phyloP scores from a whole-genome alignment of 805 yeast genomes.

The Pichia ethanolica region DNA sequence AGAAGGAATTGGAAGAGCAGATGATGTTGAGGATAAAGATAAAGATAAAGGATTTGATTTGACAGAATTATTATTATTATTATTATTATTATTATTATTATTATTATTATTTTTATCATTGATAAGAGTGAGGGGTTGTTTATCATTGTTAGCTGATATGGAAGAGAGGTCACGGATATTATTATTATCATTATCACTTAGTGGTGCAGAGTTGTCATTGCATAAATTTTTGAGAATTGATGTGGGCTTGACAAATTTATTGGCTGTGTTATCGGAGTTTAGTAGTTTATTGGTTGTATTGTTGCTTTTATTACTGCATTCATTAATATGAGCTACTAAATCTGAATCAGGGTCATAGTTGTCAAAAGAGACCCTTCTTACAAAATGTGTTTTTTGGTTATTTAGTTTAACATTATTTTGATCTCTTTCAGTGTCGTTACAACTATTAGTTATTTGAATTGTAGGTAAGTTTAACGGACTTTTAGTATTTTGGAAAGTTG shows the following conservation, averaged over 20 bases:
- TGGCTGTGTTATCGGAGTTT: no score
- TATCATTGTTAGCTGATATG: no score
- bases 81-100: no score
- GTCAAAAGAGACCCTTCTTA: constrained; percentile 14
- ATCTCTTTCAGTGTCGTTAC: no score
- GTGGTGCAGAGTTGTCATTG: neutral
- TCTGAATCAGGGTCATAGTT: constrained; percentile 16
- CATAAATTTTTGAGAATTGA: neutral
- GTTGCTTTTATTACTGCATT: constrained; percentile 7
- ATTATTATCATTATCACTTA: neutral
- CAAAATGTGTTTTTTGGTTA: neutral
- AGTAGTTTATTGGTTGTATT: constrained; percentile 29
- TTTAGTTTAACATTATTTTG: no score
- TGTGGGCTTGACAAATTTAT: no score
- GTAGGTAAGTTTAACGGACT: no score
- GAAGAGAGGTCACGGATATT: neutral
- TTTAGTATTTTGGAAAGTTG: no score
- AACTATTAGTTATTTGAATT: no score
- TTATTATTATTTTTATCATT: constrained; percentile 36
- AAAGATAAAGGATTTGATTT: neutral
- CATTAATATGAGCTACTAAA: no score
- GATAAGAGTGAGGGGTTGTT: neutral
- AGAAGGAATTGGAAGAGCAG: neutral
- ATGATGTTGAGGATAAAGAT: neutral
- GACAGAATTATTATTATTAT: constrained; percentile 32